These are phyloP conservation scores for Saraca asoca DNA, from an alignment of 331 rosid species.

Conservation along the genomic window DNA sequence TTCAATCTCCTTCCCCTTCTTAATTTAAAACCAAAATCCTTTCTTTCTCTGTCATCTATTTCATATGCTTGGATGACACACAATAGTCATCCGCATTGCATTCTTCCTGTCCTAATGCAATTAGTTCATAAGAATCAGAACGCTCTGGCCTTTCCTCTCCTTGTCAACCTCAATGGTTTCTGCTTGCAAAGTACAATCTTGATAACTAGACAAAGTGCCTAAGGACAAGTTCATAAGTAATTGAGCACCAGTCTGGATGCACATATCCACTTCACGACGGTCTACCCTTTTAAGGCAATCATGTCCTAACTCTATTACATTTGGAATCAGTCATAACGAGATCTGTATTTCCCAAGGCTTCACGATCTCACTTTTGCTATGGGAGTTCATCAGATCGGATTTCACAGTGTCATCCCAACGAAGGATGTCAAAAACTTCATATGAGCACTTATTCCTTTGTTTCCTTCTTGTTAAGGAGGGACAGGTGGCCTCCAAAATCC, in stretches of 20 bases:
- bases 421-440: constrained; percentile 32
- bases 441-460: constrained; percentile 30
- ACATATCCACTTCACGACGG: constrained; percentile 35
- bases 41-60: constrained; percentile 25
- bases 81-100: constrained; percentile 42
- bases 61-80: constrained; percentile 43
- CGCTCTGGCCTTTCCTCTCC: constrained; percentile 34
- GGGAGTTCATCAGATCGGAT: constrained; percentile 24
- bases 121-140: constrained; percentile 54
- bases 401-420: constrained; percentile 36
- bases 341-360: constrained; percentile 32
- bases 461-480: constrained; percentile 23
- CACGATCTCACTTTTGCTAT: constrained; percentile 30
- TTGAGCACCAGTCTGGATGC: constrained; percentile 49
- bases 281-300: constrained; percentile 34
- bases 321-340: constrained; percentile 16
- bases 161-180: constrained; percentile 26
- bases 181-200: constrained; percentile 27
- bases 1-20: constrained; percentile 67
- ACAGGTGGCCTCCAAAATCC: constrained; percentile 28
- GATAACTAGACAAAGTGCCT: constrained; percentile 36
- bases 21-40: constrained; percentile 42
- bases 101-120: constrained; percentile 46
- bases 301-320: constrained; percentile 34
- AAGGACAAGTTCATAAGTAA: constrained; percentile 45